phyloP scores from a whole-genome alignment of 176 grass and related monocot genomes.

The Ananas comosus region DNA sequence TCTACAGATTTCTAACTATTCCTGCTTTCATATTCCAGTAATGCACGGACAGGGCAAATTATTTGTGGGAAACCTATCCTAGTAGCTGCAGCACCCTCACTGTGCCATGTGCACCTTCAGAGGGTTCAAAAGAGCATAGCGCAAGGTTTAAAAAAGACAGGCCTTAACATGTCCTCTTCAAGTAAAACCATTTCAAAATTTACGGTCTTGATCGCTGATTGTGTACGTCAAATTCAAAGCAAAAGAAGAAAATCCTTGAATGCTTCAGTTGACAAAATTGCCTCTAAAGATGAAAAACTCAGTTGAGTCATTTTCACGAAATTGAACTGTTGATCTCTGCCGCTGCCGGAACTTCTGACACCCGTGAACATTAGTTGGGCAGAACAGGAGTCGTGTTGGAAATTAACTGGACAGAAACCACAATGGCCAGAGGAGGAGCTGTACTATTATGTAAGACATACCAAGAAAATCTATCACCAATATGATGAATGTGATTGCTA shows the following conservation, averaged over 20 bases:
- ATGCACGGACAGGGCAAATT: conserved; percentile 43
- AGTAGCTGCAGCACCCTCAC: conserved; percentile 54
- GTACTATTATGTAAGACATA: background rate
- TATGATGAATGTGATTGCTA: background rate
- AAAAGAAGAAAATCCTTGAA: conserved; percentile 42
- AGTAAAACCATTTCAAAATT: conserved; percentile 49
- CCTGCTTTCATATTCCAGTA: conserved; percentile 29
- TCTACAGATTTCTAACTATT: background rate
- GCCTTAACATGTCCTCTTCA: conserved; percentile 41
- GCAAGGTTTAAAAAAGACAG: conserved; percentile 63
- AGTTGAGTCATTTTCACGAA: conserved; percentile 15
- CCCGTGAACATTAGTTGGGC: conserved; percentile 6
- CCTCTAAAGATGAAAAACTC: conserved; percentile 40
- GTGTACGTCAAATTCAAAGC: conserved; percentile 68
- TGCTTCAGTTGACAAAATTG: conserved; percentile 17
- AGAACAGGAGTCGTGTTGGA: background rate
- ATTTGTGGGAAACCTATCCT: conserved; percentile 59
- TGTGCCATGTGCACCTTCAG: conserved; percentile 59
- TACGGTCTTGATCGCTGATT: conserved; percentile 57
- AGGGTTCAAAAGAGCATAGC: conserved; percentile 46
- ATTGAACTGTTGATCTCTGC: background rate
- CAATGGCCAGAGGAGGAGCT: background rate
- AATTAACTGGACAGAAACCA: background rate
- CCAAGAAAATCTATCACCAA: background rate
- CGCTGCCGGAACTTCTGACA: conserved; percentile 21